Evolutionary conservation across 139 green algal species (phyloP).

Genomic region (Deuterostichococcus epilithicus): DNA sequence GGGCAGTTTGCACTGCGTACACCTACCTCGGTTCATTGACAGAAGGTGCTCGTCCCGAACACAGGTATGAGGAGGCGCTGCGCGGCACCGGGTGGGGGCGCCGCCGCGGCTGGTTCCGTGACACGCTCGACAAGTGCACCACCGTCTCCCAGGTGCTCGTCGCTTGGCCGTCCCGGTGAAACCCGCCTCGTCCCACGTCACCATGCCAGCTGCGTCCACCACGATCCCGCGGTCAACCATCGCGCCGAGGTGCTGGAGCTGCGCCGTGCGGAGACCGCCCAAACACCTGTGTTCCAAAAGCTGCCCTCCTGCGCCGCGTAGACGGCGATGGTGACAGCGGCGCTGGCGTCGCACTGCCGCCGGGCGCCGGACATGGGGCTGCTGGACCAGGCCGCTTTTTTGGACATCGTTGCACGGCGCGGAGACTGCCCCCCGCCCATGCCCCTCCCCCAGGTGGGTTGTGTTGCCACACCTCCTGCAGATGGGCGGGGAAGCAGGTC

Average conservation of each 20-base stretch:
- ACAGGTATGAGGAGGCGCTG: conserved; percentile 21
- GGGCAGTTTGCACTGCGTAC: too few species aligned
- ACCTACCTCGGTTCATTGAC: too few species aligned
- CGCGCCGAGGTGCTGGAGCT: too few species aligned
- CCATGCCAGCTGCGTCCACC: background rate
- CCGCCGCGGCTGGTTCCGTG: conserved; percentile 16
- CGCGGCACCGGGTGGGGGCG: conserved; percentile 27
- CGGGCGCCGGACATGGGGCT: conserved; percentile 6
- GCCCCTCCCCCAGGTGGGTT: background rate
- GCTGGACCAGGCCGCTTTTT: background rate
- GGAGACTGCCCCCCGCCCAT: background rate
- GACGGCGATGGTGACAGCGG: conserved; percentile 13
- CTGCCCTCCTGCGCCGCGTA: background rate
- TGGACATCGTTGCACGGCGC: background rate
- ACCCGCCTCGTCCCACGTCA: background rate
- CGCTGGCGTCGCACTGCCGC: conserved; percentile 19
- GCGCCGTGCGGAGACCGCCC: too few species aligned
- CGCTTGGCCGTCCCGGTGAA: background rate
- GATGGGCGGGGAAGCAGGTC: background rate
- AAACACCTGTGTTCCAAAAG: background rate
- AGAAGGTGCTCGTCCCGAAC: too few species aligned
- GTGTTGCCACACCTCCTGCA: conserved; percentile 7
- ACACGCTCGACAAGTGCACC: conserved; percentile 17
- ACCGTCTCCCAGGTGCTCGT: conserved; percentile 11
- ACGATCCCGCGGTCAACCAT: background rate